Base-by-base conservation (phyloP, 805 yeast genomes). In the Lipomyces yamadae region DNA sequence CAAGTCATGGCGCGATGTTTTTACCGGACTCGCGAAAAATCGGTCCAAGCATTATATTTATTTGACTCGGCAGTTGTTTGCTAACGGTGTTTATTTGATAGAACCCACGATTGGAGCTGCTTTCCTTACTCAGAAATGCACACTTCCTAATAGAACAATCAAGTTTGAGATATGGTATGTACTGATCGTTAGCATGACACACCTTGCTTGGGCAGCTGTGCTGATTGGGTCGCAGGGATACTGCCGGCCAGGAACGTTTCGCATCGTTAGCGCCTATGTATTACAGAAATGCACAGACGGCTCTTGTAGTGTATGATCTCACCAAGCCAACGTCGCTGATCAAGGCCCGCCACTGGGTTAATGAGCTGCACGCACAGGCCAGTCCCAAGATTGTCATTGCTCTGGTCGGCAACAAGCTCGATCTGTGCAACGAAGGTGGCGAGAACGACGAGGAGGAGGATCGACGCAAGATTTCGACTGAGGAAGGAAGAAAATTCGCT, bases 81-180 rank as follows among this genome's bases (percentile, higher is more conserved):
- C 48, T 42, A 42, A 42, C 33, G 18, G 42, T 24, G 1, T 32
- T 42, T 57, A 30, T 34, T 30, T 15, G n/a, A 24, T 39, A 77
- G 98, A 94, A 75, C 98, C 98, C 30, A 94, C 99, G 1, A 94
- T 94, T 73, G 99, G 99, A 15, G 99, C 99, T 4, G 98, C 98
- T 2, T 94, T 94, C 76, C 81, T 94, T 65, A 94, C 99, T 50
- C 98, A 94, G 77, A 87, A 96, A 75, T 93, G 97, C 76, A 86
- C 91, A 30, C 88, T 95, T 75, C 90, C 95, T 60, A 89, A 88
- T 68, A 85, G 89, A 74, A 90, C 95, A 7, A 91, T 94, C 75
- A 94, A 95, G 78, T 92, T 91, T 77, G 97, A 91, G 76, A 91
- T 91, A 67, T 91, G 97, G 96, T 76, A 58, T 64, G 79, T 35